Evolutionary conservation across 129 eudicot genomes (phyloP), one percentile per base, ranked within the genome.

Genomic region (Smallanthus sonchifolius): DNA sequence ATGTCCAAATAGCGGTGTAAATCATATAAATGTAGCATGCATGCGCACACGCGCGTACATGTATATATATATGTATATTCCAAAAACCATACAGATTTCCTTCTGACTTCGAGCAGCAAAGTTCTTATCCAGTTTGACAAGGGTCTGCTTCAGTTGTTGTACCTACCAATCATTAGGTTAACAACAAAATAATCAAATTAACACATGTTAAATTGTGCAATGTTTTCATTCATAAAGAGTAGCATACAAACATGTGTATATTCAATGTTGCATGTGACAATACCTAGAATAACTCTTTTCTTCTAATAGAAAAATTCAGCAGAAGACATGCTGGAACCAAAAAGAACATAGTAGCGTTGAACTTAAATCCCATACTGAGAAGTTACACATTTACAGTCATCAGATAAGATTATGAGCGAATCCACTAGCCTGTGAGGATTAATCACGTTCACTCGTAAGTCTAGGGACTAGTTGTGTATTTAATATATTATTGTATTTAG

Each of bases 71-170:
- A 17, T 52, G 19, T 28, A 6, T 56, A 15, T 71, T 65, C 32
- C 9, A 34, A 69, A 60, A 63, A 67, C 49, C 97, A 44, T 86
- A 94, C 98, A 76, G 75, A 85, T 88, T 65, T 82, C 94, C 80
- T 95, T 91, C 79, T 87, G 86, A 72, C 76, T 86, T 79, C 83
- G 96, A 44, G 96, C 97, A 80, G 90, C 93, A 76, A 88, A 95
- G 81, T 95, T 95, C 65, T 86, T 83, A 69, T 88, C 96, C 87
- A 91, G 65, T 62, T 86, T 83, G 37, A 83, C 84, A 28, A 95
- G 80, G 61, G 87, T 78, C 74, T 85, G 82, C 81, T 82, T 82
- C 72, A 95, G 60, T 84, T 84, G 86, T 59, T 84, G 84, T 39
- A 88, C 98, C 98, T 93, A 56, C 13, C 73, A 51, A 73, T 15